Base-by-base conservation (phyloP, 2,329 filamentous ascomycete species). In the Pseudogymnoascus sp. region DNA sequence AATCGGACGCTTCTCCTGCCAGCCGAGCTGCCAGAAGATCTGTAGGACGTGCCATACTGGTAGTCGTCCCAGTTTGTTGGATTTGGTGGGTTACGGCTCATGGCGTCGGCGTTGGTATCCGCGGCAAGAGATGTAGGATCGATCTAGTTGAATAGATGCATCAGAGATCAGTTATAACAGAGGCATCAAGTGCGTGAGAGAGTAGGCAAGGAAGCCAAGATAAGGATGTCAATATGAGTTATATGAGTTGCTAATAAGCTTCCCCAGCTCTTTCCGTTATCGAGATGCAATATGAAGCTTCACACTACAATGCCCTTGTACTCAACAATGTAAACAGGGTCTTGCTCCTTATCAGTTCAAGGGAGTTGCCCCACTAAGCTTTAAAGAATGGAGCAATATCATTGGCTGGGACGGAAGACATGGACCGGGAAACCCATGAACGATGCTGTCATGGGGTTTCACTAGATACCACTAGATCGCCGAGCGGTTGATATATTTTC, bases 61-160 rank as follows among this genome's bases (percentile, higher is more conserved):
- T 75, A 75, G 34, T 74, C 72, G 48, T 73, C 70, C 66, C 70
- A 74, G 41, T 66, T 72, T 6, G 64, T 68, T 14, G 73, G 73
- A 61, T 71, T 73, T 23, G 36, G 34, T 41, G 60, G 60, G 16
- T 61, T 61, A 41, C 60, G 19, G 60, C 60, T 61, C 60, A 61
- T 61, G 36, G 51, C 16, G n/a, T 4, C 51, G 51, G 28, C 51
- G 51, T 57, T 57, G 51, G 6, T 28, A 19, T 34, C 28, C 51
- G 51, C 10, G 16, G 11, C 10, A 57, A 21, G 28, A 57, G 16
- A 57, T 14, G 28, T 19, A 34, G 10, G n/a, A 21, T 57, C 10
- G 16, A 57, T 57, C 51, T 57, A 57, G 51, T 57, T 57, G 51
- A 57, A n/a, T 57, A 57, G 51, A 57, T 57, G 51, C 51, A 57